Conservation (phyloP, 805 yeast species). For the Nakazawaea molendinolei region DNA sequence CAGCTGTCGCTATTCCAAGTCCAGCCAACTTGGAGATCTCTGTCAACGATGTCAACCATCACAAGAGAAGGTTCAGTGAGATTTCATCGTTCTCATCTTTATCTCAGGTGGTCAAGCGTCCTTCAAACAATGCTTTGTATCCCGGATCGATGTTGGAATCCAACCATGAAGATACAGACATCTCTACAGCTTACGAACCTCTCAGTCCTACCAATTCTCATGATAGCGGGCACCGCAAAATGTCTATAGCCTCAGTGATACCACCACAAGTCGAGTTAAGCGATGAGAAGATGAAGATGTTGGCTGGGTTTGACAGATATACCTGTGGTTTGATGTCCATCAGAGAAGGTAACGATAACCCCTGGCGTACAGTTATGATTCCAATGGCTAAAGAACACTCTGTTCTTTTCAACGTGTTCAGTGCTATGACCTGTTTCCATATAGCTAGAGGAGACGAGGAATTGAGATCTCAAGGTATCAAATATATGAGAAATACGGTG, state of each 20-base stretch:
- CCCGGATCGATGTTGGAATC: constrained; percentile 3
- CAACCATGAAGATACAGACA: background rate
- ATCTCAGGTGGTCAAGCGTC: background rate
- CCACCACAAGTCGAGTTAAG: constrained; percentile 21
- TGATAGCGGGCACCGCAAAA: constrained; percentile 13
- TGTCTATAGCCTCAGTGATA: constrained; percentile 11
- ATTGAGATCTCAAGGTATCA: constrained; percentile 42
- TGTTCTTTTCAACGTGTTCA: constrained; percentile 54
- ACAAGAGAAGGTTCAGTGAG: constrained; percentile 11
- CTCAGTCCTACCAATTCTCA: constrained; percentile 4
- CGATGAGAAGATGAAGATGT: constrained; percentile 23
- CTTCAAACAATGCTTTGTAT: constrained; percentile 3
- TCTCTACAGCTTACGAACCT: constrained; percentile 3
- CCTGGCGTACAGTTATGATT: constrained; percentile 54
- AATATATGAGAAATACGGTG: constrained; percentile 55
- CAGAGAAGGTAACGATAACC: constrained; percentile 60
- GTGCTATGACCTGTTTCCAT: constrained; percentile 64
- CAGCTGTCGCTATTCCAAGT: constrained; percentile 16
- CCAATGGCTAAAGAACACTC: constrained; percentile 52
- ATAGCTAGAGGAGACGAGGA: constrained; percentile 38
- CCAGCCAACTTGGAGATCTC: constrained; percentile 19
- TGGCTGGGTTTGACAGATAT: constrained; percentile 34
- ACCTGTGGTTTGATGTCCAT: constrained; percentile 54
- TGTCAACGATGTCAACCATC: constrained; percentile 4
- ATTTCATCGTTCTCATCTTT: constrained; percentile 1